Percentiles rank a stretch among this genome's conserved stretches.
Evolutionary conservation across 257 asterid genomes (phyloP).

Genomic region (Solanum phureja): DNA sequence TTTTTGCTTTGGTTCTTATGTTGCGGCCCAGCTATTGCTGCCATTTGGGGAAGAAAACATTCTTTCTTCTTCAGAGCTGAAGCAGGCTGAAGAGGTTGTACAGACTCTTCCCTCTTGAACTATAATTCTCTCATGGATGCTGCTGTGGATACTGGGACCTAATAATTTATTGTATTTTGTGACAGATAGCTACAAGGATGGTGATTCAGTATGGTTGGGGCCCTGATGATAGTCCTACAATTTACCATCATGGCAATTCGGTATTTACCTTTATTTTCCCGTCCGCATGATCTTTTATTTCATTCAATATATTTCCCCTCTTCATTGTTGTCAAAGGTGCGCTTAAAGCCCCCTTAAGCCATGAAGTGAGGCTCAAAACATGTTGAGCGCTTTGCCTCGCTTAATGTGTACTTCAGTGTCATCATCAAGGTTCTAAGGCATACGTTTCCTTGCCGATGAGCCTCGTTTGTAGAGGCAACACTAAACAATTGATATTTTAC

Average conservation of each 20-base stretch:
- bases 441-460: background rate
- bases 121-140: background rate
- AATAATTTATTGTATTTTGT: slow-evolving; percentile 7
- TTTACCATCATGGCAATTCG: slow-evolving; percentile 63
- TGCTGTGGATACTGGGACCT: slow-evolving; percentile 5
- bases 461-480: background rate
- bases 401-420: background rate
- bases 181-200: slow-evolving; percentile 93
- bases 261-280: background rate
- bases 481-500: background rate
- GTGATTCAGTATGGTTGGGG: slow-evolving; percentile 97
- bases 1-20: slow-evolving; percentile 86
- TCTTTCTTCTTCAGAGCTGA: slow-evolving; percentile 73
- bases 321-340: background rate
- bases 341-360: background rate
- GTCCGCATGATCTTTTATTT: background rate
- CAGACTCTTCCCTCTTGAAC: background rate
- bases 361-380: background rate
- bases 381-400: background rate
- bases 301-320: background rate
- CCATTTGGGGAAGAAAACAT: slow-evolving; percentile 93
- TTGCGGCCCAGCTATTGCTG: slow-evolving; percentile 81
- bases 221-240: slow-evolving; percentile 73
- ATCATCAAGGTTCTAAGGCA: background rate
- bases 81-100: slow-evolving; percentile 85